Percentiles rank a stretch among this genome's conserved stretches.
phyloP scores from a whole-genome alignment of 1,284 basidiomycete genomes.

The Cutaneotrichosporon dermatis region DNA sequence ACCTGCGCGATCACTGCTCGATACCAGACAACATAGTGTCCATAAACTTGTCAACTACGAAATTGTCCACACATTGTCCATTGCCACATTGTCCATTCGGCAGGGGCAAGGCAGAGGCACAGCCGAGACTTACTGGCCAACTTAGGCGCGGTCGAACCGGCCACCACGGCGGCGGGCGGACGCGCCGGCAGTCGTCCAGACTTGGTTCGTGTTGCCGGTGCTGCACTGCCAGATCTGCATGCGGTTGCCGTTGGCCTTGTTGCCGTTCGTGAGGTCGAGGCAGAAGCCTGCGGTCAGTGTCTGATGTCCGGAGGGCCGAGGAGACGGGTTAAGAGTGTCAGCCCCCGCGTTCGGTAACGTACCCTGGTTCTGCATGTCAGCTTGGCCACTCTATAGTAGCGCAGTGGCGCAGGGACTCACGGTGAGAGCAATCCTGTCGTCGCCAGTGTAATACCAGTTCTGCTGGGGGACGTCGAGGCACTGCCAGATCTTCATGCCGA shows the following conservation, averaged over 20 bases:
- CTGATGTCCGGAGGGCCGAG: too few relatives aligned
- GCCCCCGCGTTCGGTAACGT: neutral
- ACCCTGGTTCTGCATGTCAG: neutral
- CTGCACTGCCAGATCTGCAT: constrained; percentile 29
- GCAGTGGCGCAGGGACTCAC: too few relatives aligned
- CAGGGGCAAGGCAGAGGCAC: too few relatives aligned
- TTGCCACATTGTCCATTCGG: too few relatives aligned
- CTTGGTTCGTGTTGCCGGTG: constrained; percentile 22
- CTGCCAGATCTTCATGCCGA: constrained; percentile 17
- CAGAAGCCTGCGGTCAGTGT: too few relatives aligned
- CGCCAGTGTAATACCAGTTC: constrained; percentile 15
- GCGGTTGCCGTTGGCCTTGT: constrained; percentile 10
- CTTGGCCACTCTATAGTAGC: too few relatives aligned
- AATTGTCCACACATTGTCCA: too few relatives aligned
- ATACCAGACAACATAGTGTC: too few relatives aligned
- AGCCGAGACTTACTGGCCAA: too few relatives aligned
- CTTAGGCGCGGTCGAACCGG: too few relatives aligned
- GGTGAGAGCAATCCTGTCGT: constrained; percentile 11
- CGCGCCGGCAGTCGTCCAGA: constrained; percentile 4
- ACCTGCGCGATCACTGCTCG: too few relatives aligned
- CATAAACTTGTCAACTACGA: too few relatives aligned
- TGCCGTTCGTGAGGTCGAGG: constrained; percentile 28
- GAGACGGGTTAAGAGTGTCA: neutral
- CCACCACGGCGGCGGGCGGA: neutral
- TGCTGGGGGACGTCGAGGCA: constrained; percentile 20